A percentile compares a stretch with the other conserved stretches of the same genome.
Evolutionary conservation across 1,139 yeast species (phyloP).

Genomic region (Pichiaceae sp.): DNA sequence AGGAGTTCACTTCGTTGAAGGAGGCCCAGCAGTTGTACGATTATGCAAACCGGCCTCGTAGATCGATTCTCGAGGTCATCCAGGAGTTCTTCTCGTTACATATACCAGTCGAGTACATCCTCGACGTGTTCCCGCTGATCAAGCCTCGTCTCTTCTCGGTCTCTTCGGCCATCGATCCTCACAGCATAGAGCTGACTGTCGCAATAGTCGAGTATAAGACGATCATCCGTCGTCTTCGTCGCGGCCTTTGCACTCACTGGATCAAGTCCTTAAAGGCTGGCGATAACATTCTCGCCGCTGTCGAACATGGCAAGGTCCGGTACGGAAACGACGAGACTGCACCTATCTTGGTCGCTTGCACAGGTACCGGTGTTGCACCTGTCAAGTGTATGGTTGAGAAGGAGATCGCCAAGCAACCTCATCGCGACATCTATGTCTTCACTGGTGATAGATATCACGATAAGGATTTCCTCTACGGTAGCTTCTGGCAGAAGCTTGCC

Average conservation of each 20-base stretch:
- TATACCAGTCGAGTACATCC: constrained; percentile 65
- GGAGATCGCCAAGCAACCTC: constrained; percentile 12
- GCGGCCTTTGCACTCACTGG: constrained; percentile 83
- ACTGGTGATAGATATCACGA: constrained; percentile 66
- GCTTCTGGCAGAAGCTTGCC: constrained; percentile 39
- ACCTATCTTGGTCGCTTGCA: constrained; percentile 69
- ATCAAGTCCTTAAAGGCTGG: constrained; percentile 40
- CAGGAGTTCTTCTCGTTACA: constrained; percentile 68
- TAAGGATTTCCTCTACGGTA: constrained; percentile 62
- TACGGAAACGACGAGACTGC: constrained; percentile 22
- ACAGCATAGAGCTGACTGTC: constrained; percentile 51
- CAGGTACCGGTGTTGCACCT: constrained; percentile 95
- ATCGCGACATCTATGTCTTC: constrained; percentile 41
- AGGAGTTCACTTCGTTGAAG: constrained; percentile 65
- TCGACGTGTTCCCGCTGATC: constrained; percentile 71
- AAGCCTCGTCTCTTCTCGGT: constrained; percentile 81
- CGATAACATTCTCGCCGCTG: constrained; percentile 45
- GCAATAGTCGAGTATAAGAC: constrained; percentile 88
- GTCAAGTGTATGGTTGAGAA: constrained; percentile 57
- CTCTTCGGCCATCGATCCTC: constrained; percentile 40
- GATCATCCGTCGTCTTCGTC: constrained; percentile 62
- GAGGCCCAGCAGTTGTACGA: constrained; percentile 77
- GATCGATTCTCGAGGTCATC: constrained; percentile 78
- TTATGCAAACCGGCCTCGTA: constrained; percentile 84
- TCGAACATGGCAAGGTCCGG: constrained; percentile 40